Evolutionary conservation across 2,329 filamentous ascomycete species (phyloP), one percentile per base, ranked within the genome.

Genomic region (Aspergillus neoniger): DNA sequence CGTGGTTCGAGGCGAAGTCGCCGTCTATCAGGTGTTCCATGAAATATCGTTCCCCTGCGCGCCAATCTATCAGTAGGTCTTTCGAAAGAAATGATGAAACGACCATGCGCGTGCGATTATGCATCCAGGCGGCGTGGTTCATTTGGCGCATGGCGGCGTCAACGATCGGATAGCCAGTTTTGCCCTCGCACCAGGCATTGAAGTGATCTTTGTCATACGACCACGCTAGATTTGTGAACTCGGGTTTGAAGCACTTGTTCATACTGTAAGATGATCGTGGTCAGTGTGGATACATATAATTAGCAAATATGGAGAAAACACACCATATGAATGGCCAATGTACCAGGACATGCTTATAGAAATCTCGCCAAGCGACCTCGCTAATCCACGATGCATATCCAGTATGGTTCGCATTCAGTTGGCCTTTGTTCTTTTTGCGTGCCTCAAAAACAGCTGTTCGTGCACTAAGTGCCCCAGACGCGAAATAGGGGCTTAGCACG

Each of bases 71-170:
- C 10, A 94, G 80, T 0, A 96, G 81, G 67, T 96, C 90, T 70
- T 96, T 96, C 50, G 87, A 82, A 0, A 96, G 79, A 71, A 95
- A 96, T 0, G 87, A 93, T 0, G 91, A 90, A 2, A 90, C 88
- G 49, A 93, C 87, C 91, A 96, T 96, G 28, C 92, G 88, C 68
- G 88, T 88, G 9, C 92, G 87, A 73, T 96, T 96, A 74, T 94
- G 91, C 89, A 95, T 92, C 77, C 88, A 95, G 1, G 86, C 89
- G 48, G 83, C 83, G 17, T 84, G 73, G 10, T 82, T 83, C 6
- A 93, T 73, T 75, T 96, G 91, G 8, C 92, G 85, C 91, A 96
- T 95, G 1, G 90, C 91, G 0, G 92, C 92, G 70, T 96, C 91
- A 21, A 96, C 89, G 50, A 96, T 89, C 0, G 92, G 92, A 69